Conservation (phyloP, 1,284 basidiomycete species). For the Neolentinus lepideus region DNA sequence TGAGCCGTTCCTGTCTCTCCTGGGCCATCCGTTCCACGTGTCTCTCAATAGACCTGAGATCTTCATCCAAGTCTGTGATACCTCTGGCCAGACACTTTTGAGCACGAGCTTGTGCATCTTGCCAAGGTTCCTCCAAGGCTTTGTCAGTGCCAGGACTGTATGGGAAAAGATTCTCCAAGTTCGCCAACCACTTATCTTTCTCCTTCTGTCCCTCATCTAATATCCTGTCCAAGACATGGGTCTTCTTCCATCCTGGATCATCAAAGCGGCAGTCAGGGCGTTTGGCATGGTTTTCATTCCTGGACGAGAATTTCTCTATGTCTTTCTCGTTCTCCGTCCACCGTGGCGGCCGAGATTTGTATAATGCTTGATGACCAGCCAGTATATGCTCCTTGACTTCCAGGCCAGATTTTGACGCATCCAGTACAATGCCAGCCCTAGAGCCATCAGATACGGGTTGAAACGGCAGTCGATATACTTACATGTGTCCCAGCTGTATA, state of each 20-base stretch:
- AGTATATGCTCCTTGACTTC: neutral
- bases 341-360: neutral
- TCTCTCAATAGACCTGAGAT: neutral
- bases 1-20: neutral
- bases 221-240: neutral
- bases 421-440: neutral
- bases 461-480: constrained; percentile 13
- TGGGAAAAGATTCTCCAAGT: neutral
- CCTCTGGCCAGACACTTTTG: neutral
- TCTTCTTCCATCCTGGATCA: neutral
- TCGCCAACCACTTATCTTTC: neutral
- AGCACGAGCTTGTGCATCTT: neutral
- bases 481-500: constrained; percentile 54
- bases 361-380: neutral
- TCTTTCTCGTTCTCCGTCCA: neutral
- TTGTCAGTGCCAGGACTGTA: neutral
- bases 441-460: neutral
- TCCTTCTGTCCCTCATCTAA: neutral
- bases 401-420: neutral
- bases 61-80: neutral
- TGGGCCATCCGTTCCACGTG: neutral
- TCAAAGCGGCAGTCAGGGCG: neutral
- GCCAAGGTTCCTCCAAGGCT: neutral
- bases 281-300: neutral
- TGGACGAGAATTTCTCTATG: neutral